Evolutionary conservation across 2,329 filamentous ascomycete species (phyloP).

Genomic region (Phoma sp.): DNA sequence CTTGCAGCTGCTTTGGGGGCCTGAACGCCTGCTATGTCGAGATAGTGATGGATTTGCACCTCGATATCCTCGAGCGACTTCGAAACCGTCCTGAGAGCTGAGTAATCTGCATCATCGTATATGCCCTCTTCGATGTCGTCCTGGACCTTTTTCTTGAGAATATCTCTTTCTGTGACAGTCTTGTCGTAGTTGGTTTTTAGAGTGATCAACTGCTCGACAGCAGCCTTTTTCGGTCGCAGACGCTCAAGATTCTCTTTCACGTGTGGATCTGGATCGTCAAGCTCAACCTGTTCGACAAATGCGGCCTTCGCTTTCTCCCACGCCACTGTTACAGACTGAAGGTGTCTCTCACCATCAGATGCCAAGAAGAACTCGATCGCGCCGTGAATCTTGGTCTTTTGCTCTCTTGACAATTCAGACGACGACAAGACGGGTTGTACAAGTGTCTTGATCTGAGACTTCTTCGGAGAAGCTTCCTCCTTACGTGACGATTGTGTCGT

Average conservation of each 20-base stretch:
- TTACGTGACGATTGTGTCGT: constrained; percentile 25
- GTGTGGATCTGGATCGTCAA: constrained; percentile 26
- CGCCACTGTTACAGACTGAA: constrained; percentile 19
- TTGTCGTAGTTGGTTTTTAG: constrained; percentile 29
- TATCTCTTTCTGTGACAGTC: constrained; percentile 24
- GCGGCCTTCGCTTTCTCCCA: constrained; percentile 36
- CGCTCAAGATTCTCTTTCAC: constrained; percentile 32
- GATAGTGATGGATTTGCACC: constrained; percentile 34
- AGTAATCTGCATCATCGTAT: constrained; percentile 33
- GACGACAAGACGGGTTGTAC: constrained; percentile 18
- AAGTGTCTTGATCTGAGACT: constrained; percentile 2
- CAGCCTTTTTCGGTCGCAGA: constrained; percentile 36
- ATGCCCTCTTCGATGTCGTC: constrained; percentile 37
- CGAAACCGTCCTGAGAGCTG: constrained; percentile 32
- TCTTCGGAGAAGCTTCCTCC: constrained; percentile 20
- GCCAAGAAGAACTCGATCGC: constrained; percentile 33
- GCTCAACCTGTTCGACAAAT: constrained; percentile 30
- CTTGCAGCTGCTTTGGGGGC: constrained; percentile 10
- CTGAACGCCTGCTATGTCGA: constrained; percentile 36
- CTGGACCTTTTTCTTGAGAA: constrained; percentile 38
- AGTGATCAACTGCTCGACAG: constrained; percentile 35
- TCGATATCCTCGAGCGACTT: constrained; percentile 37
- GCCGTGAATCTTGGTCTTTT: constrained; percentile 26
- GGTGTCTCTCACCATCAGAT: constrained; percentile 31
- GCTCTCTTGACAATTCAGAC: constrained; percentile 38